phyloP scores from a whole-genome alignment of 306 rosid species.

The Pyrus bretschneideri region DNA sequence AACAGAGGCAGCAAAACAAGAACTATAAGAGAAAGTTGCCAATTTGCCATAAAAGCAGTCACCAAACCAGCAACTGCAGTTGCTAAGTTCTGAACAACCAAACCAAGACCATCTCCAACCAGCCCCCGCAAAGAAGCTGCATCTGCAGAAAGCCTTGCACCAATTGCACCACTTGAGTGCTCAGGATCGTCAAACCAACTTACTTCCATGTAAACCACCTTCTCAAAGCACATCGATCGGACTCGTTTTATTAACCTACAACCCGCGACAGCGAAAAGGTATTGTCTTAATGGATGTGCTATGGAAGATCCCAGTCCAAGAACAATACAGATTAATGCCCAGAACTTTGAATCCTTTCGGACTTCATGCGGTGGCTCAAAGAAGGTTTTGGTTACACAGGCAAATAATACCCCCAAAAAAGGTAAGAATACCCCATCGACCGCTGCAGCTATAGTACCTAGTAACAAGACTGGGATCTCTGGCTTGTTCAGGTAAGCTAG shows the following conservation, averaged over 20 bases:
- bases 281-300: constrained; percentile 38
- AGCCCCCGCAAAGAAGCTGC: constrained; percentile 56
- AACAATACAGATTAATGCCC: constrained; percentile 49
- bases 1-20: constrained; percentile 55
- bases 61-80: constrained; percentile 45
- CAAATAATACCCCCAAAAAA: constrained; percentile 39
- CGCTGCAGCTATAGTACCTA: constrained; percentile 58
- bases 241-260: constrained; percentile 53
- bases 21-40: constrained; percentile 61
- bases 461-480: constrained; percentile 51
- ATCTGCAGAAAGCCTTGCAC: constrained; percentile 74
- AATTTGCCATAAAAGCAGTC: constrained; percentile 57
- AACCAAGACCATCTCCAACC: constrained; percentile 68
- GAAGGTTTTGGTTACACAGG: constrained; percentile 45
- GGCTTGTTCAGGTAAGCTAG: constrained; percentile 74
- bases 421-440: constrained; percentile 46
- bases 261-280: constrained; percentile 68
- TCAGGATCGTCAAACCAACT: constrained; percentile 68
- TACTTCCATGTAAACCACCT: constrained; percentile 67
- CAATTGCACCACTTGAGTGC: constrained; percentile 72
- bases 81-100: constrained; percentile 47
- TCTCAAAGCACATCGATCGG: constrained; percentile 58
- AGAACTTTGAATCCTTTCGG: constrained; percentile 47
- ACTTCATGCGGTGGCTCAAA: constrained; percentile 53
- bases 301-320: constrained; percentile 33